A percentile compares a stretch with the other conserved stretches of the same genome.
Conservation (phyloP, 805 yeast genomes). For the Yarrowia sp. region DNA sequence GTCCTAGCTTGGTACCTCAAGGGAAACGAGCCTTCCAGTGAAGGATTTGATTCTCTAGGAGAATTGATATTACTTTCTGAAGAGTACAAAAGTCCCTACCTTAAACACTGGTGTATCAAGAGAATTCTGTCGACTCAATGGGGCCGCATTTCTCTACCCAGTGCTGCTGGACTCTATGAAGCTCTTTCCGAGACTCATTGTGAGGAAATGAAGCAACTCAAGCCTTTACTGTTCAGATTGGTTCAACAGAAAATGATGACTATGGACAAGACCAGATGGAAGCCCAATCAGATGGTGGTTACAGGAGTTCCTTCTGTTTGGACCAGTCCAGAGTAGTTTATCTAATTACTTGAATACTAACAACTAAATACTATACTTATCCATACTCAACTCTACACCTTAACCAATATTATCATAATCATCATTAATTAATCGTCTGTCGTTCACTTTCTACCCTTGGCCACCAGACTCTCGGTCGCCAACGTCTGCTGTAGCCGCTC, state of each 20-base stretch:
- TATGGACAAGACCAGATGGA: neutral
- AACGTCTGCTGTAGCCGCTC: constrained; percentile 55
- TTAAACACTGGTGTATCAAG: neutral
- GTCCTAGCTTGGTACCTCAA: neutral
- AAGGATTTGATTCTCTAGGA: neutral
- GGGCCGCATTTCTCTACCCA: neutral
- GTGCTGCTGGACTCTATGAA: neutral
- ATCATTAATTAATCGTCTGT: neutral
- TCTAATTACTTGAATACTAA: no score
- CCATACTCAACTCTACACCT: neutral
- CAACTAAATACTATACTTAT: no score
- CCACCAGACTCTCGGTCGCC: constrained; percentile 47
- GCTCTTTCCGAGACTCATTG: neutral
- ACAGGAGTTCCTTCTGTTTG: neutral
- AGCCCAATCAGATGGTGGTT: neutral
- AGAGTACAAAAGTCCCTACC: neutral
- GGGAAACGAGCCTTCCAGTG: neutral
- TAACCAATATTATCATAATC: neutral
- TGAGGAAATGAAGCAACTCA: neutral
- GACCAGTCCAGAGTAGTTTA: no score
- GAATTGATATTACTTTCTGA: neutral
- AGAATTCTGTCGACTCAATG: neutral
- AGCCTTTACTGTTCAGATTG: neutral
- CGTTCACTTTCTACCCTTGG: constrained; percentile 18
- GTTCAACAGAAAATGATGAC: neutral